These are phyloP conservation scores for Neonothopanus nambi DNA, from an alignment of 1,284 basidiomycete genomes.

Conservation along the genomic window DNA sequence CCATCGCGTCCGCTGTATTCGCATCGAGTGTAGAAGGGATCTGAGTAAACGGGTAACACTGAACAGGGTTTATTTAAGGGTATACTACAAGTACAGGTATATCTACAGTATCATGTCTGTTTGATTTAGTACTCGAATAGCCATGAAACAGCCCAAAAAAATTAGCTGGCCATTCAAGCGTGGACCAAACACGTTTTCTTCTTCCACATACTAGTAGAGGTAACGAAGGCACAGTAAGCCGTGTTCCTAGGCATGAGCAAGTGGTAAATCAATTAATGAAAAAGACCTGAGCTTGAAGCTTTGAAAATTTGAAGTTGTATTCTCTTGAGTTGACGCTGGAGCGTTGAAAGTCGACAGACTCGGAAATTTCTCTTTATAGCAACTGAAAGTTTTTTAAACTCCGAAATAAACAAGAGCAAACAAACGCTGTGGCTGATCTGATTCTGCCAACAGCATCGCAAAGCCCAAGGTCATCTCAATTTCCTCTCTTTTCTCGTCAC, in stretches of 20 bases:
- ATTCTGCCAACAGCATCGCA: slow-evolving; percentile 10
- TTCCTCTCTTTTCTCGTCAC: slow-evolving; percentile 23
- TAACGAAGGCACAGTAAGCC: slow-evolving; percentile 66
- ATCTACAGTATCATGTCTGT: slow-evolving; percentile 41
- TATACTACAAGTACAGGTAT: slow-evolving; percentile 12
- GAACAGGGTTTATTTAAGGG: slow-evolving; percentile 5
- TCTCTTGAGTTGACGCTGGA: too few relatives aligned
- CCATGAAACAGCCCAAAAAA: slow-evolving; percentile 41
- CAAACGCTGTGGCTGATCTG: slow-evolving; percentile 11
- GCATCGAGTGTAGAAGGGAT: neutral
- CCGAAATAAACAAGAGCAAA: slow-evolving; percentile 4
- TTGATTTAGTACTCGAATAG: slow-evolving; percentile 73
- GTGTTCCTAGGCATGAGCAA: slow-evolving; percentile 69
- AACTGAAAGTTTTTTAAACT: too few relatives aligned
- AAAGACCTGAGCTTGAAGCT: neutral
- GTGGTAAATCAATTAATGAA: slow-evolving; percentile 40
- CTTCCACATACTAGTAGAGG: slow-evolving; percentile 72
- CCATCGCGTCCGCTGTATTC: neutral
- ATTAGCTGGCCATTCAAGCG: slow-evolving; percentile 63
- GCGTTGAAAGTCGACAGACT: too few relatives aligned
- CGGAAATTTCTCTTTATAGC: too few relatives aligned
- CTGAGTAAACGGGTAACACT: neutral
- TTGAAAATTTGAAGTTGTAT: neutral
- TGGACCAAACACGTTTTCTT: slow-evolving; percentile 60
- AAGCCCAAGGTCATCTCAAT: slow-evolving; percentile 14